phyloP scores from a whole-genome alignment of 805 yeast genomes.

The Saturnispora silvae region DNA sequence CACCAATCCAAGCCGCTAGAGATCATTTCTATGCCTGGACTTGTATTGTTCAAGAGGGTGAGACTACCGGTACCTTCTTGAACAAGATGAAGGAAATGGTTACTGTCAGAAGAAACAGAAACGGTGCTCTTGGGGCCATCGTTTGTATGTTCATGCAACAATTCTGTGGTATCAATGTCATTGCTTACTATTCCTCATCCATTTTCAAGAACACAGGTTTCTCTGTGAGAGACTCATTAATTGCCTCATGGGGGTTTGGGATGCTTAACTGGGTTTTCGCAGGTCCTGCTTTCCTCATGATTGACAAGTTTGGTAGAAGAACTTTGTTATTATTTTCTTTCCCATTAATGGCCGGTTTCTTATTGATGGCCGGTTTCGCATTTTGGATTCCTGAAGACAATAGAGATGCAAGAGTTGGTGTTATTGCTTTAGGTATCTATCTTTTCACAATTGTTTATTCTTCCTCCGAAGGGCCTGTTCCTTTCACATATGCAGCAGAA shows the following conservation, averaged over 20 bases:
- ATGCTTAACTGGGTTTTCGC: conserved; percentile 41
- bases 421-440: conserved; percentile 35
- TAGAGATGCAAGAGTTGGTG: conserved; percentile 21
- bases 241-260: conserved; percentile 61
- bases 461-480: conserved; percentile 74
- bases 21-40: conserved; percentile 62
- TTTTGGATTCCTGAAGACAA: conserved; percentile 30
- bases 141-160: conserved; percentile 76
- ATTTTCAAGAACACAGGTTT: conserved; percentile 47
- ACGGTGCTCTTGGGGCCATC: conserved; percentile 72
- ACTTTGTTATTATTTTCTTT: conserved; percentile 38
- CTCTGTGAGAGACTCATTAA: conserved; percentile 35
- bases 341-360: conserved; percentile 38
- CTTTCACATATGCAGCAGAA: conserved; percentile 57
- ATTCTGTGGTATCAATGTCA: conserved; percentile 67
- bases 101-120: conserved; percentile 69
- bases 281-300: conserved; percentile 46
- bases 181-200: conserved; percentile 63
- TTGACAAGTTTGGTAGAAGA: conserved; percentile 56
- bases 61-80: conserved; percentile 36
- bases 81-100: conserved; percentile 47
- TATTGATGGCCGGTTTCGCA: conserved; percentile 44
- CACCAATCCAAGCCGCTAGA: conserved; percentile 53
- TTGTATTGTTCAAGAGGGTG: conserved; percentile 50
- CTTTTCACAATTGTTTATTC: conserved; percentile 67